Conservation (phyloP, 345 rosid genomes). For the Brassica cretica region DNA sequence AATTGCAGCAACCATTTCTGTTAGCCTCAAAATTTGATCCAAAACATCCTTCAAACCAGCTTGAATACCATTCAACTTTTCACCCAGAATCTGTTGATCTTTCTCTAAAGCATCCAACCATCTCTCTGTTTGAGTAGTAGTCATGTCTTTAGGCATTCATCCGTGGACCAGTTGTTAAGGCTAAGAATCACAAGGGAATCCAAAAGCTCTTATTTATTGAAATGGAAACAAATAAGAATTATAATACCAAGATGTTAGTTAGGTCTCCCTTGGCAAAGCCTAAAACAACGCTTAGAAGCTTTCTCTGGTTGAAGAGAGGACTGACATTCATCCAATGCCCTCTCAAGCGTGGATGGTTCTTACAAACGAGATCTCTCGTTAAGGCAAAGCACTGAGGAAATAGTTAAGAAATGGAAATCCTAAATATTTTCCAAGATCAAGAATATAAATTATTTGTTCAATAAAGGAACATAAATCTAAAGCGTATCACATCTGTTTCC, state of each 20-base stretch:
- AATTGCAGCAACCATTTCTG: conserved; percentile 22
- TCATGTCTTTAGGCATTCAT: not conserved
- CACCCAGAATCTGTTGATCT: not conserved
- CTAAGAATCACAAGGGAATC: too few species aligned
- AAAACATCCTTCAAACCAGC: not conserved
- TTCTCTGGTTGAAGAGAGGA: too few species aligned
- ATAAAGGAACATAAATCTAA: not conserved
- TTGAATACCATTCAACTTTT: conserved; percentile 15
- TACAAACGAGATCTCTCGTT: conserved; percentile 15
- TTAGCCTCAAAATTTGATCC: conserved; percentile 16
- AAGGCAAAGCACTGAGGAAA: not conserved
- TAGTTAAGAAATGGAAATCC: not conserved
- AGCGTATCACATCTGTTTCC: not conserved
- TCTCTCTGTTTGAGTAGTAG: not conserved
- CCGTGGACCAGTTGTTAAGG: too few species aligned
- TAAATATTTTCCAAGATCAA: not conserved
- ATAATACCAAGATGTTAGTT: too few species aligned
- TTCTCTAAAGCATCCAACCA: not conserved
- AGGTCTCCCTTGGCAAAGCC: too few species aligned
- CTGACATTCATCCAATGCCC: not conserved
- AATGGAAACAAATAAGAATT: too few species aligned
- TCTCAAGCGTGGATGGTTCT: conserved; percentile 12
- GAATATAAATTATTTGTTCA: not conserved
- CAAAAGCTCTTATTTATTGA: too few species aligned
- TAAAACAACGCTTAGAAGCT: too few species aligned